phyloP scores from a whole-genome alignment of 2,329 filamentous ascomycete genomes.

The Macrophomina pseudophaseolina region DNA sequence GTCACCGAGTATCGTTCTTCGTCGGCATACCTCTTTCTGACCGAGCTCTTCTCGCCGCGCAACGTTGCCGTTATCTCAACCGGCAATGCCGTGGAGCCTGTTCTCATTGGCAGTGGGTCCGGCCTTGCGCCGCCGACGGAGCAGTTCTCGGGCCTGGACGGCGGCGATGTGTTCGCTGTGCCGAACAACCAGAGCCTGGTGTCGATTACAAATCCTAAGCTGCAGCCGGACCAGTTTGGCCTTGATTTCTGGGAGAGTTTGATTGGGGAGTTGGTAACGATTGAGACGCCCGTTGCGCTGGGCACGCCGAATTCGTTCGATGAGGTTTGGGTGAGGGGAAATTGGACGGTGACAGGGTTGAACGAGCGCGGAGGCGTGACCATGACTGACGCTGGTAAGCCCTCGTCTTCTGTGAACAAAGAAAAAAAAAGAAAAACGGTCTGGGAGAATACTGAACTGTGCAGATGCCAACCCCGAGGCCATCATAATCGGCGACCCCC shows the following conservation, averaged over 20 bases:
- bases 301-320: conserved; percentile 67
- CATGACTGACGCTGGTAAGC: conserved; percentile 59
- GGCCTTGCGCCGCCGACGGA: conserved; percentile 61
- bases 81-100: conserved; percentile 60
- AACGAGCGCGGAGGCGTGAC: conserved; percentile 70
- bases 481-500: conserved; percentile 67
- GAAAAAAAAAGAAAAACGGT: background rate
- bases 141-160: conserved; percentile 66
- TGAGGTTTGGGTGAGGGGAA: conserved; percentile 71
- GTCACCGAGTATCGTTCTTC: conserved; percentile 65
- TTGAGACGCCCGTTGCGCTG: conserved; percentile 62
- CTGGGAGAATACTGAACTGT: background rate
- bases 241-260: conserved; percentile 78
- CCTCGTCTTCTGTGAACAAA: too few relatives aligned
- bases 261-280: conserved; percentile 69
- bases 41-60: conserved; percentile 63
- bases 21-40: conserved; percentile 65
- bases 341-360: conserved; percentile 66
- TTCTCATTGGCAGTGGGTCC: conserved; percentile 66
- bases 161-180: conserved; percentile 67
- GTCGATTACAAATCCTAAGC: conserved; percentile 63
- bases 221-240: conserved; percentile 67
- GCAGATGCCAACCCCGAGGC: conserved; percentile 71
- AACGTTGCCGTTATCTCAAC: conserved; percentile 61
- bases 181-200: conserved; percentile 67